These are phyloP conservation scores for Beauveria sp. DNA, from an alignment of 2,329 filamentous ascomycete genomes.

Conservation along the genomic window DNA sequence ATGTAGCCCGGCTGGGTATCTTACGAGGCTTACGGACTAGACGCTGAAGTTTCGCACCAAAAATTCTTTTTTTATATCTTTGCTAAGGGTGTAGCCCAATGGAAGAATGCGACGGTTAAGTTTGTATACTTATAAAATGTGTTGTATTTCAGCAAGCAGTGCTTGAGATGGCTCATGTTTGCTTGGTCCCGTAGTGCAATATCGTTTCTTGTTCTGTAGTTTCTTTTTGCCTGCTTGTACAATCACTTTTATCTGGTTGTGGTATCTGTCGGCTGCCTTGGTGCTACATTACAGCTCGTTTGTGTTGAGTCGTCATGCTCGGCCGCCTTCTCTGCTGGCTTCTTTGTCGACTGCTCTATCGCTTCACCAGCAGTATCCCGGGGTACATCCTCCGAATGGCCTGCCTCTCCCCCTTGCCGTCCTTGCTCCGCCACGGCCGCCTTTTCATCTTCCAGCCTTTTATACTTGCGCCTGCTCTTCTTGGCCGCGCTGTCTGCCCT, in stretches of 20 bases:
- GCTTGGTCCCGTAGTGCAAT: not conserved
- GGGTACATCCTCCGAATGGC: not conserved
- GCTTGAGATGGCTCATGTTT: not conserved
- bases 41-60: conserved; percentile 51
- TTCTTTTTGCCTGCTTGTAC: not conserved
- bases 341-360: not conserved
- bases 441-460: conserved; percentile 47
- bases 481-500: conserved; percentile 71
- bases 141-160: conserved; percentile 16
- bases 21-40: conserved; percentile 41
- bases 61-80: conserved; percentile 32
- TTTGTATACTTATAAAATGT: conserved; percentile 17
- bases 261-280: not conserved
- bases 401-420: not conserved
- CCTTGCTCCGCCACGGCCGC: conserved; percentile 13
- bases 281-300: not conserved
- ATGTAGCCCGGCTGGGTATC: conserved; percentile 39
- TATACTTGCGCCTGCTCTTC: conserved; percentile 77
- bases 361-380: not conserved
- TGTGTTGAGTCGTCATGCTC: not conserved
- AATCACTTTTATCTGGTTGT: not conserved
- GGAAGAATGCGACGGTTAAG: conserved; percentile 19
- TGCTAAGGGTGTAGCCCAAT: conserved; percentile 30
- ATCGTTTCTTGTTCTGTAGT: too few relatives aligned
- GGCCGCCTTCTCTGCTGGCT: too few relatives aligned